phyloP scores from a whole-genome alignment of 2,329 filamentous ascomycete genomes.

The Sporothrix euskadiensis region DNA sequence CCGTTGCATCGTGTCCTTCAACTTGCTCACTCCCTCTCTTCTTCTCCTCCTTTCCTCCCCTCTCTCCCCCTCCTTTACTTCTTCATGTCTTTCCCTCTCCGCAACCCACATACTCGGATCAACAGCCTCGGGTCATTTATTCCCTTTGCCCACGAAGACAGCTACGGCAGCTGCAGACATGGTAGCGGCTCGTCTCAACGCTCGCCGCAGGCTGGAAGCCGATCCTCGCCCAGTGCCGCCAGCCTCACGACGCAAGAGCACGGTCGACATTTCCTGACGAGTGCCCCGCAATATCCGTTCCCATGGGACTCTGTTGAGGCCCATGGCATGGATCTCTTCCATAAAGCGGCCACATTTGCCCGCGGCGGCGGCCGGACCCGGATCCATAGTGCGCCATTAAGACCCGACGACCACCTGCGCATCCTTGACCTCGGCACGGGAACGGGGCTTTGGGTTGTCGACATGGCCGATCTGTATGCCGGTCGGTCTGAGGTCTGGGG shows the following conservation, averaged over 20 bases:
- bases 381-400: conserved; percentile 41
- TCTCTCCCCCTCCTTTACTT: not conserved
- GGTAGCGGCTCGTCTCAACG: not conserved
- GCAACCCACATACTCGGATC: conserved; percentile 3
- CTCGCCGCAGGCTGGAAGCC: not conserved
- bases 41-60: not conserved
- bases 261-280: conserved; percentile 21
- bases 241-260: conserved; percentile 25
- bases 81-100: conserved; percentile 14
- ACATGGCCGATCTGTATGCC: conserved; percentile 63
- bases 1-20: not conserved
- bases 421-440: conserved; percentile 76
- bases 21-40: not conserved
- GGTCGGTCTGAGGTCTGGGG: conserved; percentile 27
- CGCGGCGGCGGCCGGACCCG: conserved; percentile 46
- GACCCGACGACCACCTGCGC: conserved; percentile 29
- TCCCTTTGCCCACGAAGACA: conserved; percentile 11
- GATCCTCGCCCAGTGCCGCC: not conserved
- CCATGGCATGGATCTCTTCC: conserved; percentile 77
- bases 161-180: not conserved
- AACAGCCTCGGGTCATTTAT: conserved; percentile 8
- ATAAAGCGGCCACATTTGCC: conserved; percentile 71
- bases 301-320: conserved; percentile 28
- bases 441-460: conserved; percentile 88
- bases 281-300: conserved; percentile 21